Percentiles rank a stretch among this genome's conserved stretches.
Conservation (phyloP, 2,329 filamentous ascomycete genomes). For the Penicillium rolfsii region DNA sequence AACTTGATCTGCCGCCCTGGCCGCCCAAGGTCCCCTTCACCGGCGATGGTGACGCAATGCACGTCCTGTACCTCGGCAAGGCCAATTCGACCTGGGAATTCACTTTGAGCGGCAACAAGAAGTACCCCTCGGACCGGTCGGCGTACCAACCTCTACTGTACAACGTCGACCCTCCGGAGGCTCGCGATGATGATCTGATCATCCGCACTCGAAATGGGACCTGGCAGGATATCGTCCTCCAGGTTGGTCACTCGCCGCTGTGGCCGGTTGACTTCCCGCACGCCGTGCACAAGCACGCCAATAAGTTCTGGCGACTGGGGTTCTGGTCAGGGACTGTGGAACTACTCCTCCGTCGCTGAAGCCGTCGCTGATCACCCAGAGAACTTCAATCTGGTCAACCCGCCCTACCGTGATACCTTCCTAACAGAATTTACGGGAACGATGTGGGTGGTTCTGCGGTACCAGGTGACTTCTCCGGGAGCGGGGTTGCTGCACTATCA, state of each 20-base stretch:
- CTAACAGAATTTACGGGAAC: constrained; percentile 40
- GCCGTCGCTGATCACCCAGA: too few relatives aligned
- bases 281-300: constrained; percentile 67
- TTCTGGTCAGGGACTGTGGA: not conserved
- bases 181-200: constrained; percentile 13
- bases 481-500: constrained; percentile 57
- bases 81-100: too few relatives aligned
- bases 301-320: constrained; percentile 62
- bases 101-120: too few relatives aligned
- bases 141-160: too few relatives aligned
- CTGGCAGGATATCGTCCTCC: constrained; percentile 57
- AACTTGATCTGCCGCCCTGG: constrained; percentile 41
- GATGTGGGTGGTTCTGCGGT: constrained; percentile 51
- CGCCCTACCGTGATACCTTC: constrained; percentile 57
- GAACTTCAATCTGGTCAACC: constrained; percentile 27
- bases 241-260: constrained; percentile 41
- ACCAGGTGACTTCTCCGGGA: constrained; percentile 52
- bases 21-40: constrained; percentile 13
- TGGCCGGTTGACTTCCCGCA: constrained; percentile 56
- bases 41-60: constrained; percentile 7
- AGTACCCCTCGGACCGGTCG: too few relatives aligned
- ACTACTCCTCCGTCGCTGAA: too few relatives aligned
- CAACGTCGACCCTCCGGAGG: not conserved
- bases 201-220: constrained; percentile 52
- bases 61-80: constrained; percentile 6